Evolutionary conservation across 768 basidiomycete genomes (phyloP), one percentile per base, ranked within the genome.

Genomic region (Trametes maxima): DNA sequence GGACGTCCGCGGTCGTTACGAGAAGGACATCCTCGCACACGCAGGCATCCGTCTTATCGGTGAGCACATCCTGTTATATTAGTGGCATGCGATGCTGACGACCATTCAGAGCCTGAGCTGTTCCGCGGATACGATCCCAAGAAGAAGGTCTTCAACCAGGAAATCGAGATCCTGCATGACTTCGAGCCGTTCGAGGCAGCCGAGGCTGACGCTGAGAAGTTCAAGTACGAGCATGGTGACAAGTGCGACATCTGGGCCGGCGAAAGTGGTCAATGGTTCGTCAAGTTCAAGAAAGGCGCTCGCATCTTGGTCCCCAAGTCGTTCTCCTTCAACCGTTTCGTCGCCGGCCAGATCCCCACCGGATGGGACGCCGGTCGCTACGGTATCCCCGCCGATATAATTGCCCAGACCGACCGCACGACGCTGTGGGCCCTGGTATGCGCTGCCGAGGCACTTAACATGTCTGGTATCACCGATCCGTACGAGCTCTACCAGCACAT

Each of bases 221-320:
- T 96, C 86, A 96, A 97, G 79, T 83, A 90, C 58, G 93, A 98
- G 72, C 97, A 98, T 70, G 95, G 92, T 60, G 94, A 96, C 69
- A 96, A 94, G 72, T 95, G 93, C 71, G 96, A 99, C 72, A 85
- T 93, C 68, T 98, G 95, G 95, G 88, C 88, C 0, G 89, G 86
- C 46, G 89, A 91, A 71, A 89, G 89, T 14, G 94, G 90, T n/a
- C 92, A 96, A 72, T 97, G 91, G 93, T 94, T 92, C 70, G 95
- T 95, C 72, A 97, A 98, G 78, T 88, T 98, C 82, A 98, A 98
- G 88, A 96, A 93, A 77, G 97, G 97, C 52, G 95, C 97, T 12
- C 88, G 92, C 46, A 80, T 99, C 63, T 82, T 88, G 65, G 87
- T 98, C 44, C 96, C 97, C 51, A 99, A 99, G 78, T 91, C 96